A percentile compares a stretch with the other conserved stretches of the same genome.
Conservation (phyloP, 164 flowering plant species). For the Amborella trichopoda region DNA sequence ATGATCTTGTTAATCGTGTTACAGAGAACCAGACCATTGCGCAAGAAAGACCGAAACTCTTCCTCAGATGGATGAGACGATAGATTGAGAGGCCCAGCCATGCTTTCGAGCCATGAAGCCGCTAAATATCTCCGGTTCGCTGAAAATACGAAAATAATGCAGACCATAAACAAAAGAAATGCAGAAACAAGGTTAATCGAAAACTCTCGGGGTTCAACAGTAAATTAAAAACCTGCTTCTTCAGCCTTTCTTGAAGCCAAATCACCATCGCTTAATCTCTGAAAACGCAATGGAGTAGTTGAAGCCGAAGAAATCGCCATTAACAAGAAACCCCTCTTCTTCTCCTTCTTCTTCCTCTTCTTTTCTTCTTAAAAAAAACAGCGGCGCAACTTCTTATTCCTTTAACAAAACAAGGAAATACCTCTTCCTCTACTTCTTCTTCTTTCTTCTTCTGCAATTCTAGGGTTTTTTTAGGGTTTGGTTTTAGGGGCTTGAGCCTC, state of each 20-base stretch:
- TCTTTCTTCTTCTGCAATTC: too few relatives aligned
- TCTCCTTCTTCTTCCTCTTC: background rate
- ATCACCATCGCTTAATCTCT: constrained; percentile 34
- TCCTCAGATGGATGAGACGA: constrained; percentile 55
- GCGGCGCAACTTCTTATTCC: background rate
- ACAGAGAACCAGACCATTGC: constrained; percentile 77
- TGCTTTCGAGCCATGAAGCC: constrained; percentile 54
- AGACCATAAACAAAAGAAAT: background rate
- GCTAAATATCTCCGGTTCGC: constrained; percentile 73
- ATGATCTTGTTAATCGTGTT: constrained; percentile 77
- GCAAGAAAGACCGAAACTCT: constrained; percentile 74
- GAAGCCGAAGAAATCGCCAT: constrained; percentile 35
- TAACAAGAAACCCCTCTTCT: background rate
- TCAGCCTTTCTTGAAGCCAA: constrained; percentile 85
- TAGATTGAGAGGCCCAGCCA: constrained; percentile 67
- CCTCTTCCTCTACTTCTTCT: too few relatives aligned
- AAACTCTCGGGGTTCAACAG: background rate
- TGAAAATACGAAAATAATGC: constrained; percentile 8
- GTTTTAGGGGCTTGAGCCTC: too few relatives aligned
- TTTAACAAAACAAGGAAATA: background rate
- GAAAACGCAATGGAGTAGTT: constrained; percentile 22
- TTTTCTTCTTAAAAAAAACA: background rate
- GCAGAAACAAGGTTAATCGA: background rate
- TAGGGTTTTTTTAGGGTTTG: too few relatives aligned
- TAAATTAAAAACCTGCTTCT: constrained; percentile 47